A percentile compares a stretch with the other conserved stretches of the same genome.
Conservation (phyloP, 306 rosid species). For the Quercus berberidifolia region DNA sequence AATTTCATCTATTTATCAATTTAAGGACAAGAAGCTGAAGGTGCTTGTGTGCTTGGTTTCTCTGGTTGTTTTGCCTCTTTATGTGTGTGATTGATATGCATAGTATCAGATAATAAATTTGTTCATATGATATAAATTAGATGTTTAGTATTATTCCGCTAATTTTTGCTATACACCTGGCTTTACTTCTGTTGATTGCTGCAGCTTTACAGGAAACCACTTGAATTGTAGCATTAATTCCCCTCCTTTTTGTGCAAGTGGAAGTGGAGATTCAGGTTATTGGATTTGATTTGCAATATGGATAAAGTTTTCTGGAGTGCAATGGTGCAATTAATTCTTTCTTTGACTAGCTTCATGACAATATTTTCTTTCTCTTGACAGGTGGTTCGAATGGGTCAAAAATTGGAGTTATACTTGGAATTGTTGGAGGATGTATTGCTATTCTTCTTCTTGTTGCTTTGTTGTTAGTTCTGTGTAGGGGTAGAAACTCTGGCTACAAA, state of each 20-base stretch:
- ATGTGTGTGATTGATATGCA: background rate
- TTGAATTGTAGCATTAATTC: conserved; percentile 61
- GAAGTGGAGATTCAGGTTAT: conserved; percentile 58
- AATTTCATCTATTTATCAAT: background rate
- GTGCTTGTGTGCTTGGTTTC: background rate
- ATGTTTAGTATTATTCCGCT: background rate
- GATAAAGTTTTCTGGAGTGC: background rate
- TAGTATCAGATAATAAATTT: background rate
- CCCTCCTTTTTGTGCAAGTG: conserved; percentile 49
- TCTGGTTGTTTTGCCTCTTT: background rate
- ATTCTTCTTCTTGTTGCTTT: conserved; percentile 50
- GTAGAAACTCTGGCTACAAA: conserved; percentile 59
- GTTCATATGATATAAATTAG: background rate
- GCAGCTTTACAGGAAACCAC: conserved; percentile 87
- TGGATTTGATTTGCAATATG: conserved; percentile 19
- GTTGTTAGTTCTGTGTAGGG: conserved; percentile 55
- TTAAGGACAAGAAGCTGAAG: background rate
- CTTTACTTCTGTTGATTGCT: conserved; percentile 20
- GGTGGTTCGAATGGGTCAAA: conserved; percentile 57
- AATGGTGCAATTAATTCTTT: background rate
- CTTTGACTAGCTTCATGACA: conserved; percentile 20
- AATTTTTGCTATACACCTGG: background rate
- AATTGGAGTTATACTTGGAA: conserved; percentile 69
- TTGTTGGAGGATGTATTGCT: conserved; percentile 49
- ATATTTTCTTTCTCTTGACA: conserved; percentile 32